Base-by-base conservation (phyloP, 2,329 filamentous ascomycete species). In the Karstenula rhodostoma region DNA sequence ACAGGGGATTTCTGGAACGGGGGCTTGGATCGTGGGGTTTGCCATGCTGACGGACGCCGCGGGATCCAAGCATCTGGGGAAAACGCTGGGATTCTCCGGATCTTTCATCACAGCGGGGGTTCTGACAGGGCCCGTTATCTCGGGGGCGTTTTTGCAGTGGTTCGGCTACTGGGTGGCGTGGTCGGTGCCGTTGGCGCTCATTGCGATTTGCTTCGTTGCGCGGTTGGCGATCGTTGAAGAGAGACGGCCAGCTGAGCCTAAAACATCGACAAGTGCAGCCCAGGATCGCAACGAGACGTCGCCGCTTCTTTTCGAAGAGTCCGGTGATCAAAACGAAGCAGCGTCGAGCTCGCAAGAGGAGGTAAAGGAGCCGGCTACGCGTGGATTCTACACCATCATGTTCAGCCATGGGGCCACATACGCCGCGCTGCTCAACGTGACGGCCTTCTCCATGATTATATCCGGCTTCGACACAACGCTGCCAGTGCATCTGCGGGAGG, bases 11-110 rank as follows among this genome's bases (percentile, higher is more conserved):
- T 19, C 48, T n/a, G 48, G 48, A 9, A 51, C 48, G 17, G 48
- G 48, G n/a, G 48, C 48, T 19, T 51, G 48, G 48, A 51, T 51
- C 23, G 48, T 51, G 17, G 48, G 48, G 1, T 51, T 51, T 37
- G 48, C 48, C 3, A 51, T 51, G 48, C 19, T 51, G 48, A 51
- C 48, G 10, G 48, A 51, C 35, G 48, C 48, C 19, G 48, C 48
- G 5, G 48, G 48, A 10, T 37, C 29, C 13, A 51, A 37, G 48
- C 48, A 51, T 51, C n/a, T 51, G 12, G 48, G 48, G 3, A 51
- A 51, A 6, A n/a, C 32, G 6, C 33, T 51, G 48, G 48, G 48
- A 12, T 51, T 37, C 25, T 32, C 48, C 15, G 48, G 48, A 12
- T 29, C 32, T n/a, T 51, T 51, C 12, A 51, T 51, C 17, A 51